These are phyloP conservation scores for Penicillium cinerascens DNA, from an alignment of 495 filamentous ascomycete species.

Conservation along the genomic window DNA sequence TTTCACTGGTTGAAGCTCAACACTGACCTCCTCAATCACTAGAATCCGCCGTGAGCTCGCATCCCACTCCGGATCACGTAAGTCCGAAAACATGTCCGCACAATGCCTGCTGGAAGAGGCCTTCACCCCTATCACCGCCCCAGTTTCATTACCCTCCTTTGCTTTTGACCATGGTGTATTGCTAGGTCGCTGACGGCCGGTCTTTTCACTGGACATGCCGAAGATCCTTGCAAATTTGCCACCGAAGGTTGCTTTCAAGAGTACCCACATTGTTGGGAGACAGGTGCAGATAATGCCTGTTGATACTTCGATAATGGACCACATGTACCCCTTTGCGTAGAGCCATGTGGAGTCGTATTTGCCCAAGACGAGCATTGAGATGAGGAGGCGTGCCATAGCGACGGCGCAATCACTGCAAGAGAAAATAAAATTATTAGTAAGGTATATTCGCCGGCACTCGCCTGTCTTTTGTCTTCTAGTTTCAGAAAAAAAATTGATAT, in stretches of 20 bases:
- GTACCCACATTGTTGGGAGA: conserved; percentile 27
- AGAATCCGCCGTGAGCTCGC: not conserved
- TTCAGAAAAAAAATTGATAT: conserved; percentile 1
- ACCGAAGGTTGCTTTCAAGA: conserved; percentile 6
- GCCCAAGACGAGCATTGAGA: conserved; percentile 15
- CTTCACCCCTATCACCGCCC: not conserved
- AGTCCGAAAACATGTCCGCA: not conserved
- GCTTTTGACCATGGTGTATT: not conserved
- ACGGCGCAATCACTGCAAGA: conserved; percentile 5
- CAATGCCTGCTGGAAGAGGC: not conserved
- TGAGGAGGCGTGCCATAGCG: conserved; percentile 3
- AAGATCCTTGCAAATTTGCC: not conserved
- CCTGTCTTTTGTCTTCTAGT: not conserved
- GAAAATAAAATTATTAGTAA: not conserved
- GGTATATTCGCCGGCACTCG: not conserved
- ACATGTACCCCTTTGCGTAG: conserved; percentile 17
- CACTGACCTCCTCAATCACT: not conserved
- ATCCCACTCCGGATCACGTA: not conserved
- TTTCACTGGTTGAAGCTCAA: not conserved
- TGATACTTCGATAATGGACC: conserved; percentile 32
- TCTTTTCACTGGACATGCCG: not conserved
- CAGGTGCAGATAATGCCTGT: conserved; percentile 32
- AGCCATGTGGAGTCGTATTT: conserved; percentile 26
- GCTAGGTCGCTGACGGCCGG: not conserved
- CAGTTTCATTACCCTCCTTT: not conserved